Percentiles rank a stretch among this genome's conserved stretches.
Conservation (phyloP, 2,329 filamentous ascomycete species). For the Penicillium fuscoglaucum region DNA sequence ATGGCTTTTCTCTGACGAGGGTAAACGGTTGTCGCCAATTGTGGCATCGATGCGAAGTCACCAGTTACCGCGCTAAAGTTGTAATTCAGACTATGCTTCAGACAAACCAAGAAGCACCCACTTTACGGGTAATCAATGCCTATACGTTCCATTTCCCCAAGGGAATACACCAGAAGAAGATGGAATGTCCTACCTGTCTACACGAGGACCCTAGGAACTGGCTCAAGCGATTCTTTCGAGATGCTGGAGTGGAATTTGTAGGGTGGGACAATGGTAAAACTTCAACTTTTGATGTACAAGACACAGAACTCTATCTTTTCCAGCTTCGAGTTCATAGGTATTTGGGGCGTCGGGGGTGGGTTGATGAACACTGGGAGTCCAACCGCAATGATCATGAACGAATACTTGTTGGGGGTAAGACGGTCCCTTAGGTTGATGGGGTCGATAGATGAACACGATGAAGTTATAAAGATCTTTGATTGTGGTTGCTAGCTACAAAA, state of each 20-base stretch:
- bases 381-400: neutral
- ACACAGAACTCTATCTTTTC: no score
- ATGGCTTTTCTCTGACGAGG: no score
- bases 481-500: neutral
- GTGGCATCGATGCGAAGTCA: neutral
- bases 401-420: neutral
- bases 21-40: neutral
- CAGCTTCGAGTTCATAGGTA: no score
- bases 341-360: no score
- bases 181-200: neutral
- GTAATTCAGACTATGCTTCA: neutral
- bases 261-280: neutral
- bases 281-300: no score
- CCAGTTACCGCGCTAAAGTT: neutral
- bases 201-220: neutral
- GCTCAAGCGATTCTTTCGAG: neutral
- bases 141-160: neutral
- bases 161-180: no score
- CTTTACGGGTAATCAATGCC: neutral
- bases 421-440: no score
- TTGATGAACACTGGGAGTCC: neutral
- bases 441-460: neutral
- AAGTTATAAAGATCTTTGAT: neutral
- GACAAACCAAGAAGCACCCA: no score
- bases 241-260: neutral